A percentile compares a stretch with the other conserved stretches of the same genome.
Conservation (phyloP, 2,329 filamentous ascomycete species). For the Zasmidium cellare region DNA sequence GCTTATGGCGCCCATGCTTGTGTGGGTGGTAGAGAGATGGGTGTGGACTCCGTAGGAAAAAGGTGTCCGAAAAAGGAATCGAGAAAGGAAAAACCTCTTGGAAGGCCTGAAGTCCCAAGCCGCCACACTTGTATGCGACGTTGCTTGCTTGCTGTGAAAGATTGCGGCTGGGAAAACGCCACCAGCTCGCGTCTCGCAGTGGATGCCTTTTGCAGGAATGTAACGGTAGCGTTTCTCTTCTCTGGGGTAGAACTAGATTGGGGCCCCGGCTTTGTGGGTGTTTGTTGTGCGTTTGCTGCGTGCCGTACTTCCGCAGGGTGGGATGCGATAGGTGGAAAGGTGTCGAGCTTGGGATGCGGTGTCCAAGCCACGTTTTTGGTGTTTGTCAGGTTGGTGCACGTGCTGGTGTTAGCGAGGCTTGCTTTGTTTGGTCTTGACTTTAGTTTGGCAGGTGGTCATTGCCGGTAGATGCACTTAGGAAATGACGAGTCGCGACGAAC, state of each 20-base stretch:
- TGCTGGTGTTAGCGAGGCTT: too few species aligned
- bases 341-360: not conserved
- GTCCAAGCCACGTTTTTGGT: too few species aligned
- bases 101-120: not conserved
- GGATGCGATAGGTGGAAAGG: not conserved
- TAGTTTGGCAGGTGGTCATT: too few species aligned
- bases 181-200: not conserved
- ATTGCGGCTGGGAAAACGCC: not conserved
- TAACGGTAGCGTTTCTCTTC: not conserved
- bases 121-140: not conserved
- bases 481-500: too few species aligned
- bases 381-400: too few species aligned
- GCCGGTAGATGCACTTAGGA: too few species aligned
- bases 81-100: not conserved
- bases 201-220: not conserved
- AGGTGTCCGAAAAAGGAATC: too few species aligned
- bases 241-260: not conserved
- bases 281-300: not conserved
- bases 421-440: too few species aligned
- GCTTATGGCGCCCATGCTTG: conserved; percentile 19
- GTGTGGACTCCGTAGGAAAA: too few species aligned
- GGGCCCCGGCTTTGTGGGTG: too few species aligned
- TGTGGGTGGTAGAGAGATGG: too few species aligned
- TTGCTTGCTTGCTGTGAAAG: not conserved
- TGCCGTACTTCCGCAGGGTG: not conserved